Base-by-base conservation (phyloP, 1,284 basidiomycete genomes). In the Termitomyces sp. region DNA sequence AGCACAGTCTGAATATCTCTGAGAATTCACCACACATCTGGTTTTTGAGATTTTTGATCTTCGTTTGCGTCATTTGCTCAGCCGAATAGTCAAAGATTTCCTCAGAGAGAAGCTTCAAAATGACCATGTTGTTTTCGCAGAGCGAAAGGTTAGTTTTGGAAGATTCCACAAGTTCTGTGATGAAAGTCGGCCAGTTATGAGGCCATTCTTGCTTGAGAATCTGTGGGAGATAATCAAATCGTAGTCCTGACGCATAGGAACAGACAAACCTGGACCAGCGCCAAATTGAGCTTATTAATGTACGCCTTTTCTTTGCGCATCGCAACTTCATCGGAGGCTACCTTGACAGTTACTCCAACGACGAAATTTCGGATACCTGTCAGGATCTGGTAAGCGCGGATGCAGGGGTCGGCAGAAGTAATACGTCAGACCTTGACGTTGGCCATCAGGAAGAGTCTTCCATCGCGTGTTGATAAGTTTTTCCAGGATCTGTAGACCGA, bases 181-280 rank as follows among this genome's bases (percentile, higher is more conserved):
- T 98, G 76, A 99, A 99, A 11, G 84, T 90, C 24, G 96, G 95
- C 97, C 97, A 99, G 66, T 97, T 95, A 69, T 98, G 93, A 18
- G 96, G 97, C 97, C 97, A 99, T 68, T 98, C 97, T 77, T 99
- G 97, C 74, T 99, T 99, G 61, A 99, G 78, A 58, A 99, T 97
- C 92, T 98, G 66, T n/a, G 49, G 24, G 45, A 41, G 41, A 28
- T 35, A 47, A 49, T 62, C 55, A 62, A 55, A 47, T 24, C 59
- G 31, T 40, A 21, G 28, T 50, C 40, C 33, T 43, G 38, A 18
- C 26, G 10, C 46, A 16, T 43, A 52, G 18, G 21, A 14, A 3
- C 21, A 37, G 21, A 72, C 80, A 54, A 57, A 91, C 93, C 76
- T 96, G 93, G 50, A 99, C 92, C 39, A 99, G 80, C 26, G 96